These are phyloP conservation scores for Leonotis leonurus DNA, from an alignment of 257 asterid species.

Conservation along the genomic window DNA sequence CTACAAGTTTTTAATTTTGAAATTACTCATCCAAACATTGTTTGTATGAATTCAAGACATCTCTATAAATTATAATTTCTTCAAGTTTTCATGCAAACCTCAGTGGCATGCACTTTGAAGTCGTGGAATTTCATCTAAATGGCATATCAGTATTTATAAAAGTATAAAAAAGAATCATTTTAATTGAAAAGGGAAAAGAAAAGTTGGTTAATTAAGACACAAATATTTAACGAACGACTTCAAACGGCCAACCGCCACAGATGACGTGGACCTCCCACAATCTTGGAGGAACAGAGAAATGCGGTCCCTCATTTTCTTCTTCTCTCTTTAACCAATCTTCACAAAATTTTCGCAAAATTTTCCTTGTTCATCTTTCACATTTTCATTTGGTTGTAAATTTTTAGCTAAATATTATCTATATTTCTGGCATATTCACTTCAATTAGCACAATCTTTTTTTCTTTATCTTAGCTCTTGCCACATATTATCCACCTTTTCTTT, in stretches of 20 bases:
- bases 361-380: background rate
- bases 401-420: no score
- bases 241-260: conserved; percentile 18
- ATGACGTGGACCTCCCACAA: conserved; percentile 20
- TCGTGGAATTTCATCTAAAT: no score
- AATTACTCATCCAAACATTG: no score
- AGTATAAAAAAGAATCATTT: no score
- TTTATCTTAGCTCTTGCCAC: conserved; percentile 19
- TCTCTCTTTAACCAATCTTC: conserved; percentile 12
- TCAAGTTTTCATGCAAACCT: no score
- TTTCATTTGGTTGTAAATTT: conserved; percentile 1
- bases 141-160: no score
- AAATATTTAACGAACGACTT: conserved; percentile 7
- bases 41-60: no score
- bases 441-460: no score
- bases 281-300: conserved; percentile 25
- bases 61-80: no score
- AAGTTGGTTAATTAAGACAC: background rate
- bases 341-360: conserved; percentile 6
- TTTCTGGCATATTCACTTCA: no score
- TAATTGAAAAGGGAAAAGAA: background rate
- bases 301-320: conserved; percentile 21
- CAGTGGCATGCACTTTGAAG: no score
- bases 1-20: no score
- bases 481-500: background rate